These are phyloP conservation scores for Leptodermis oblonga DNA, from an alignment of 257 asterid genomes.

Conservation along the genomic window DNA sequence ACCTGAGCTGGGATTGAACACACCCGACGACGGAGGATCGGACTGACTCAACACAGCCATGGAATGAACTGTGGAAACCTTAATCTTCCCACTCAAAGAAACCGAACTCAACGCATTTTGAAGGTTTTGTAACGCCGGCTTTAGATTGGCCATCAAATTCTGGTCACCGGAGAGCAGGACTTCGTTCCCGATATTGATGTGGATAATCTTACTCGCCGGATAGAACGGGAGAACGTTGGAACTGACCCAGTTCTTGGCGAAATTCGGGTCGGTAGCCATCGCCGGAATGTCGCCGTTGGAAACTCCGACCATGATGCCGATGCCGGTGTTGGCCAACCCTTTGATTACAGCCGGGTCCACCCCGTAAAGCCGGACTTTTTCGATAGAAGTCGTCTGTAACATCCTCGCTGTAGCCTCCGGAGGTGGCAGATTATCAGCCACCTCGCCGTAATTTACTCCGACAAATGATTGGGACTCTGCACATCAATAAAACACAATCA, in stretches of 20 bases:
- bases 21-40: constrained; percentile 66
- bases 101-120: constrained; percentile 40
- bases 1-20: constrained; percentile 42
- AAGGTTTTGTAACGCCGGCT: constrained; percentile 69
- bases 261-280: constrained; percentile 50
- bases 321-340: constrained; percentile 54
- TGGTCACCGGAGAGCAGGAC: constrained; percentile 54
- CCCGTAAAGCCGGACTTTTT: constrained; percentile 57
- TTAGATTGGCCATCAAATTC: constrained; percentile 44
- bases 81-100: constrained; percentile 44
- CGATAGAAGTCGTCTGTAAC: constrained; percentile 44
- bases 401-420: constrained; percentile 55
- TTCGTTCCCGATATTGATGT: constrained; percentile 65
- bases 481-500: constrained; percentile 2
- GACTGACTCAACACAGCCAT: constrained; percentile 56
- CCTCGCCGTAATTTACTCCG: constrained; percentile 68
- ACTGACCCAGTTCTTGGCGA: constrained; percentile 49
- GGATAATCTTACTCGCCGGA: constrained; percentile 48
- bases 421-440: constrained; percentile 65
- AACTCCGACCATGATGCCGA: constrained; percentile 58
- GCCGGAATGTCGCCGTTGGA: constrained; percentile 57
- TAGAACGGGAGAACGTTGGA: constrained; percentile 48
- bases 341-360: constrained; percentile 50
- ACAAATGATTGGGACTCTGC: constrained; percentile 54
- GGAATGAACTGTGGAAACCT: constrained; percentile 70